These are phyloP conservation scores for Vickermania spadyakhi DNA, from an alignment of 208 protist species.

Conservation along the genomic window DNA sequence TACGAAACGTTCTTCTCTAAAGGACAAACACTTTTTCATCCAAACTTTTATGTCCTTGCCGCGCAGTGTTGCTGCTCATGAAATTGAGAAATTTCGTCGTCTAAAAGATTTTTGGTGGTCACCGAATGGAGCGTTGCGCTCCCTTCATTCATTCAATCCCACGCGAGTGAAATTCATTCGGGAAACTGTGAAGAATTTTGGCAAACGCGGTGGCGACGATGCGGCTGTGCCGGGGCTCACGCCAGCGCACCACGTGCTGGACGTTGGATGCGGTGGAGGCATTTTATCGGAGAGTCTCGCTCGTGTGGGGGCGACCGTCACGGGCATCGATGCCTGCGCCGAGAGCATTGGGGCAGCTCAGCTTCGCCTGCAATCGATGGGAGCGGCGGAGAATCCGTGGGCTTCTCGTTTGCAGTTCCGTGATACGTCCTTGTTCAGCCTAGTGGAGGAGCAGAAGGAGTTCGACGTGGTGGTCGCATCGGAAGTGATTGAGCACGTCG, in stretches of 20 bases:
- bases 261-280: conserved; percentile 90
- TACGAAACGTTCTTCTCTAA: too few relatives aligned
- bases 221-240: conserved; percentile 12
- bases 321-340: conserved; percentile 84
- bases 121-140: conserved; percentile 70
- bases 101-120: conserved; percentile 86
- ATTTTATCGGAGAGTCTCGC: conserved; percentile 85
- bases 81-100: conserved; percentile 68
- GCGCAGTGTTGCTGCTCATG: conserved; percentile 35
- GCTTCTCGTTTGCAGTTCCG: conserved; percentile 15
- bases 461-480: conserved; percentile 88
- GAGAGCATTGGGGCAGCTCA: conserved; percentile 77
- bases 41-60: neutral
- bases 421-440: conserved; percentile 38
- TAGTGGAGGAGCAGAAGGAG: conserved; percentile 25
- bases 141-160: conserved; percentile 90
- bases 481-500: conserved; percentile 93
- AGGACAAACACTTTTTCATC: too few relatives aligned
- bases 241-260: conserved; percentile 53
- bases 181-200: conserved; percentile 28
- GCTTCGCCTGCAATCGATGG: conserved; percentile 16
- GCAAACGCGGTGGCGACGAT: conserved; percentile 10
- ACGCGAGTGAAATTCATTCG: conserved; percentile 80
- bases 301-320: conserved; percentile 78
- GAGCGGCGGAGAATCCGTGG: neutral